Evolutionary conservation across 2,329 filamentous ascomycete genomes (phyloP), one percentile per base, ranked within the genome.

Genomic region (Penicillium occitanis): DNA sequence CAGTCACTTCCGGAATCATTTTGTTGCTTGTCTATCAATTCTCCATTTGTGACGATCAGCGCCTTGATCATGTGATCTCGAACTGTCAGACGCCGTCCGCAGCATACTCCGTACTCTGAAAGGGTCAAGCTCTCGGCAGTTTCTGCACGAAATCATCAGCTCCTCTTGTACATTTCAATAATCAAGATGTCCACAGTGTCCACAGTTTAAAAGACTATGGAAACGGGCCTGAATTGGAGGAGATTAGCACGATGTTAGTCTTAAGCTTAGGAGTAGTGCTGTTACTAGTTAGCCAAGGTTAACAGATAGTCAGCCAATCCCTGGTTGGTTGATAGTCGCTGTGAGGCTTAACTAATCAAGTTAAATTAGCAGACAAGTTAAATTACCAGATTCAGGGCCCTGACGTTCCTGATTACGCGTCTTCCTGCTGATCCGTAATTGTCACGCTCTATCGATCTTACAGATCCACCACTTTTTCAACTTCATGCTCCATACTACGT

Each of bases 361-460:
- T 35, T 37, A 48, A 50, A 61, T 61, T 61, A 61, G 44, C 30
- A 37, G 30, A 8, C 33, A 22, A 40, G 8, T 57, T 37, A 57
- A 51, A 55, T 19, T 35, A 55, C 17, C 51, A 55, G 51, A 55
- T 35, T 35, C 30, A 22, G 30, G 50, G 30, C 30, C 51, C 30
- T 55, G 28, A 55, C 28, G 51, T 55, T 37, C 51, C 30, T 53
- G 17, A 53, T 63, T 63, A 63, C 61, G 61, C 61, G 61, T 63
- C 48, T 25, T 35, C 40, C 28, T 51, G 58, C 19, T 50, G 60
- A 62, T 62, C 60, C 37, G 50, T 33, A 53, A 57, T 37, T 57
- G 53, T 37, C 53, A 57, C 53, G 53, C n/a, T 22, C 33, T 5
- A 30, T 7, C n/a, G 53, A 57, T 57, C 33, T 37, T 37, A 37